phyloP scores from a whole-genome alignment of 1,284 basidiomycete genomes.

The Puccinia sorghi region DNA sequence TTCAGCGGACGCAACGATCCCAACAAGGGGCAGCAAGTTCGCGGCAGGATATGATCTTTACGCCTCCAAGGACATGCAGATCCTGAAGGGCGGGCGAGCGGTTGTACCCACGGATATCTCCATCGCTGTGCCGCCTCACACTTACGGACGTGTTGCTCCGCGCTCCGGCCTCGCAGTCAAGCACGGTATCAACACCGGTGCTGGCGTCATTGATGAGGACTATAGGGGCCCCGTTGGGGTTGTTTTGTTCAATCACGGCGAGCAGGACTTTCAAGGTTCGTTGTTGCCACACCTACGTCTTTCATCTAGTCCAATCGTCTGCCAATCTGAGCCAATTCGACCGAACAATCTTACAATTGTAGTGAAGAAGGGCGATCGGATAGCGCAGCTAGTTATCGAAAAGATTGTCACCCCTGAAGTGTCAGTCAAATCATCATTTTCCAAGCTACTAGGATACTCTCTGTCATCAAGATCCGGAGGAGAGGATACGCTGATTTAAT shows the following conservation, averaged over 20 bases:
- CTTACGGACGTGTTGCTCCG: constrained; percentile 93
- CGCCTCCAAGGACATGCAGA: constrained; percentile 62
- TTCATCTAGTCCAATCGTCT: not conserved
- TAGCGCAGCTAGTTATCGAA: constrained; percentile 93
- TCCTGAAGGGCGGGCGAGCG: constrained; percentile 63
- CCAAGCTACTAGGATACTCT: not conserved
- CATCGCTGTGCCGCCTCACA: constrained; percentile 85
- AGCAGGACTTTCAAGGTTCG: constrained; percentile 80
- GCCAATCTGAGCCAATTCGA: not conserved
- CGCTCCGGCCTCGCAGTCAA: constrained; percentile 89
- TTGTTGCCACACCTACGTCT: constrained; percentile 51
- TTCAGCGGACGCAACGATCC: constrained; percentile 76
- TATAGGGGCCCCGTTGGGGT: constrained; percentile 91
- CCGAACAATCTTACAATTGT: not conserved
- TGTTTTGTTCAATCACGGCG: constrained; percentile 89
- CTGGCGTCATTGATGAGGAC: constrained; percentile 93
- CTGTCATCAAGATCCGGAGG: not conserved
- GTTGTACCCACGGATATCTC: constrained; percentile 86
- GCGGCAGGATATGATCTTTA: constrained; percentile 95
- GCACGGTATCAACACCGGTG: constrained; percentile 94
- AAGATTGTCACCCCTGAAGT: constrained; percentile 82
- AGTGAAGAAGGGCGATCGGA: constrained; percentile 88
- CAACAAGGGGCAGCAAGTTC: constrained; percentile 79
- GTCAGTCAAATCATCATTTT: constrained; percentile 59
- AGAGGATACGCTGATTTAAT: not conserved